Evolutionary conservation across 2,329 filamentous ascomycete species (phyloP), one percentile per base, ranked within the genome.

Genomic region (Exophiala aquamarina): DNA sequence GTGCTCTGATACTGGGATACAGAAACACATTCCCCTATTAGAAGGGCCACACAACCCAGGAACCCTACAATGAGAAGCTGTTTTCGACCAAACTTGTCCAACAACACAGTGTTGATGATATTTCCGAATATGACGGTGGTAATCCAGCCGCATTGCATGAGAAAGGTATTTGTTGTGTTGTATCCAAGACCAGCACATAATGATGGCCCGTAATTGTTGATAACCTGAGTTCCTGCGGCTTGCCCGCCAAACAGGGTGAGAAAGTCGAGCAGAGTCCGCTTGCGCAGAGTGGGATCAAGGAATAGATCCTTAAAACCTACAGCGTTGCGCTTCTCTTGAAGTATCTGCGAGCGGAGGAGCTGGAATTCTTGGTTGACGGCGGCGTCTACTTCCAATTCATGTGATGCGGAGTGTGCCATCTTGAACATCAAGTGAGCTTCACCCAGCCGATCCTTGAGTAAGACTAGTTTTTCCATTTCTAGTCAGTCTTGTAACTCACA

Each of bases 121-220:
- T 28, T 19, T 3, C 14, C 20, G 11, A 44, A 15, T 3, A 21
- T n/a, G 5, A 28, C 37, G 17, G 41, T 42, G 4, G 39, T 41
- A 11, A 47, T 23, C 20, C 34, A 51, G 13, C 43, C 48, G 10
- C 32, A 31, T 10, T 37, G 19, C 21, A 47, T 41, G 11, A 18
- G 26, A 11, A 51, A 32, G 20, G 47, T 43, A n/a, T 26, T 29
- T 15, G 38, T 38, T 1, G 66, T 70, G 2, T 63, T 59, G 31
- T 77, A 69, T 3, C 72, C 73, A 0, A 76, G 66, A 2, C 68
- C 64, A 9, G 61, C 58, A 54, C 75, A 76, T 28, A 76, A 68
- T 1, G 66, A 62, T 1, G 69, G 63, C 3, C 69, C 66, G 32
- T 73, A 73, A 50, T 67, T 70, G 38, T 70, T 67, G 37, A 73